A percentile compares a stretch with the other conserved stretches of the same genome.
Conservation (phyloP, 495 filamentous ascomycete species). For the Tuber brumale region DNA sequence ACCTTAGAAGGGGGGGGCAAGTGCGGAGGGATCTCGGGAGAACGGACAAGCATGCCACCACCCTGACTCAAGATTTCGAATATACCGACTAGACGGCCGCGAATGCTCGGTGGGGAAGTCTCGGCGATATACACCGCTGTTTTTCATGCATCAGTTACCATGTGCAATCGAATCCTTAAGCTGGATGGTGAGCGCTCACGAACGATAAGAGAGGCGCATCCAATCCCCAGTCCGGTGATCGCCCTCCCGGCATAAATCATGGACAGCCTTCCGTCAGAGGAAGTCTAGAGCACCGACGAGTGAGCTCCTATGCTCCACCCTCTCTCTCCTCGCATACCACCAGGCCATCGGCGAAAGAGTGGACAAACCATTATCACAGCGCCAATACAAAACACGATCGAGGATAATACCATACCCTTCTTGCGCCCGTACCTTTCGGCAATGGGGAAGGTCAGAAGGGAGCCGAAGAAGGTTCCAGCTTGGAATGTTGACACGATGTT, state of each 20-base stretch:
- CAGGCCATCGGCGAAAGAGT: not conserved
- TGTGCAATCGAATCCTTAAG: not conserved
- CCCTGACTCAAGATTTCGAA: conserved; percentile 42
- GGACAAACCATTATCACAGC: conserved; percentile 37
- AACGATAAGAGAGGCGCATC: conserved; percentile 43
- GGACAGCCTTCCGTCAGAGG: conserved; percentile 34
- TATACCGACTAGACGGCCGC: conserved; percentile 44
- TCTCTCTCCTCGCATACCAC: not conserved
- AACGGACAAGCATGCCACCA: conserved; percentile 32
- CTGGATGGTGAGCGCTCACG: conserved; percentile 31
- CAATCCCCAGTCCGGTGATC: conserved; percentile 45
- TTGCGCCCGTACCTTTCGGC: conserved; percentile 42
- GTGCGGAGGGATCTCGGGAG: conserved; percentile 6
- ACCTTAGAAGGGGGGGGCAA: not conserved
- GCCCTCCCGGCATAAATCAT: conserved; percentile 45
- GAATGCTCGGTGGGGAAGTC: conserved; percentile 44
- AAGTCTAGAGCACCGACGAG: conserved; percentile 19
- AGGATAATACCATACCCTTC: conserved; percentile 31
- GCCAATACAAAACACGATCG: conserved; percentile 39
- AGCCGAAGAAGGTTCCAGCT: conserved; percentile 43
- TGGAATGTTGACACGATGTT: conserved; percentile 44
- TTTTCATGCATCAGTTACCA: not conserved
- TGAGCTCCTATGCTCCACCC: not conserved
- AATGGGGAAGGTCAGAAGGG: conserved; percentile 41
- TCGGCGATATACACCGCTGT: conserved; percentile 46